These are phyloP conservation scores for Quercus dentata DNA, from an alignment of 306 rosid species.

Conservation along the genomic window DNA sequence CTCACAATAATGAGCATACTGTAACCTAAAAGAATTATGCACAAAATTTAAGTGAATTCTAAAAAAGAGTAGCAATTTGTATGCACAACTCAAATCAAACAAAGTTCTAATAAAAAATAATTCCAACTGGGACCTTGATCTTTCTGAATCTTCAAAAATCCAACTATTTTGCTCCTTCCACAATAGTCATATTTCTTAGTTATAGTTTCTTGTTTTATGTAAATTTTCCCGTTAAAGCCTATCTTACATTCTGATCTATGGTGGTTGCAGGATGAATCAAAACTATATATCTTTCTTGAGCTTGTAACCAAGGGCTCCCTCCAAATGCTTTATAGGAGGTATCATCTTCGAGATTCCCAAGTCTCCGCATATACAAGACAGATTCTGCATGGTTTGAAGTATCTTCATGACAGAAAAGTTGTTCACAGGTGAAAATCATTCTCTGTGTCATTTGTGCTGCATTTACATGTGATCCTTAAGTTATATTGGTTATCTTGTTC, in stretches of 20 bases:
- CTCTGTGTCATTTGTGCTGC: constrained; percentile 5
- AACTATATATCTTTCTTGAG: constrained; percentile 82
- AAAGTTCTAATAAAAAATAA: too few relatives aligned
- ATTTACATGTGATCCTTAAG: neutral
- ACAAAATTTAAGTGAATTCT: too few relatives aligned
- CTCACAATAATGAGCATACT: too few relatives aligned
- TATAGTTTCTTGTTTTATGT: neutral
- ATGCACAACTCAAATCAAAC: too few relatives aligned
- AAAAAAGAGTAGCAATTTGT: too few relatives aligned
- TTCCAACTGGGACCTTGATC: too few relatives aligned
- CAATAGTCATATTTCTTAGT: neutral
- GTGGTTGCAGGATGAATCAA: constrained; percentile 71
- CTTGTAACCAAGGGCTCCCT: constrained; percentile 92
- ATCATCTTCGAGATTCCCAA: constrained; percentile 69
- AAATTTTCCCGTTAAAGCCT: constrained; percentile 11
- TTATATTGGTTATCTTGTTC: constrained; percentile 2
- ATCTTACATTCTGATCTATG: constrained; percentile 21
- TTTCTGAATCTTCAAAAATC: too few relatives aligned
- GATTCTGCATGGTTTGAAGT: constrained; percentile 84
- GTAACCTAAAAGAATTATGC: too few relatives aligned
- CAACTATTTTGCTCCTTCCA: too few relatives aligned
- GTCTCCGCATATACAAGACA: constrained; percentile 90
- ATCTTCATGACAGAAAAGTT: constrained; percentile 83
- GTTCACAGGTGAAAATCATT: constrained; percentile 70
- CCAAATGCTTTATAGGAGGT: constrained; percentile 53